A percentile compares a stretch with the other conserved stretches of the same genome.
Evolutionary conservation across 495 filamentous ascomycete genomes (phyloP).

Genomic region (Baudoinia panamericana): DNA sequence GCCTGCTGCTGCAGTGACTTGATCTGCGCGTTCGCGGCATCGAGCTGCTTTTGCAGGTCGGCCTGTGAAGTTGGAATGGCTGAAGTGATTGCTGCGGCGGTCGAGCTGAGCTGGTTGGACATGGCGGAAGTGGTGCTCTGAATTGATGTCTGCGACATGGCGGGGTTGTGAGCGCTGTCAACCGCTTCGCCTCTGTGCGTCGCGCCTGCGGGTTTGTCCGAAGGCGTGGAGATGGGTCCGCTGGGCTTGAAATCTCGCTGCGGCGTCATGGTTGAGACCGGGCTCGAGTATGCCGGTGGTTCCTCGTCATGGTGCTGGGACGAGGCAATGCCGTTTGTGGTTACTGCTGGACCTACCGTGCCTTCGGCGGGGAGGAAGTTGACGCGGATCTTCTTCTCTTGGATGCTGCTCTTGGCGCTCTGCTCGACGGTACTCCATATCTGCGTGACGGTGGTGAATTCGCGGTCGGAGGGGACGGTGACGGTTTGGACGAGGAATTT

Average conservation of each 20-base stretch:
- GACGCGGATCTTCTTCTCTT: constrained; percentile 96
- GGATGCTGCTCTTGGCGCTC: constrained; percentile 58
- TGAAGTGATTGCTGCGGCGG: constrained; percentile 34
- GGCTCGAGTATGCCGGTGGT: constrained; percentile 21
- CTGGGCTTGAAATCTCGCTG: constrained; percentile 19
- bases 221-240: constrained; percentile 8
- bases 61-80: constrained; percentile 40
- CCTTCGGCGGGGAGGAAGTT: constrained; percentile 54
- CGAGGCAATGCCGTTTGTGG: constrained; percentile 33
- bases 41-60: constrained; percentile 57
- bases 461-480: constrained; percentile 66
- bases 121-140: constrained; percentile 7
- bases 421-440: constrained; percentile 61
- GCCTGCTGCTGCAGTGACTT: constrained; percentile 55
- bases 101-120: constrained; percentile 29
- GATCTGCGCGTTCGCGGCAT: constrained; percentile 64
- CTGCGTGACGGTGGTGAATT: constrained; percentile 28
- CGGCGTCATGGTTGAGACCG: constrained; percentile 27
- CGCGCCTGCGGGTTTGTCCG: constrained; percentile 2
- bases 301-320: constrained; percentile 26
- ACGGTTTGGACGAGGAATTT: constrained; percentile 98
- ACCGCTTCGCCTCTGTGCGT: constrained; percentile 7
- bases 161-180: constrained; percentile 22
- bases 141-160: constrained; percentile 17
- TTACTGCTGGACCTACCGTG: constrained; percentile 14